phyloP scores from a whole-genome alignment of 1,284 basidiomycete genomes.

The Ceratobasidium sp. region DNA sequence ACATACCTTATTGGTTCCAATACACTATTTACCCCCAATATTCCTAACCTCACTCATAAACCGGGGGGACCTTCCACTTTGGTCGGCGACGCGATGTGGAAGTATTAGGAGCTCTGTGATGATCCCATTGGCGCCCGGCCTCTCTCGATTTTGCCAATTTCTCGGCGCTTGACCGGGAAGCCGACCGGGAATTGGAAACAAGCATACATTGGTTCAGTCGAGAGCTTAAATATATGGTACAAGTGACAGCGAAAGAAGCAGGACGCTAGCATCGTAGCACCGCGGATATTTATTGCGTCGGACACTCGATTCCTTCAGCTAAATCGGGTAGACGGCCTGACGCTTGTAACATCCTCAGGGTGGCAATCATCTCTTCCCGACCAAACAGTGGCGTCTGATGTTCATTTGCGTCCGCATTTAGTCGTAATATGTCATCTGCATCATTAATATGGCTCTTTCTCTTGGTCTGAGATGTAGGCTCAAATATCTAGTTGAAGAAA shows the following conservation, averaged over 20 bases:
- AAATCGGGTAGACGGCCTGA: conserved; percentile 18
- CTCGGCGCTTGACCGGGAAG: neutral
- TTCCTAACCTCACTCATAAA: no score
- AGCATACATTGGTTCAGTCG: no score
- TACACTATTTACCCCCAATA: no score
- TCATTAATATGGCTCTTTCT: conserved; percentile 61
- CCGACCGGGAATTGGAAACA: no score
- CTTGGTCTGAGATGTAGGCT: conserved; percentile 59
- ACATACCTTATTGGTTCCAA: conserved; percentile 6
- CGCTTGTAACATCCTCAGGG: conserved; percentile 12
- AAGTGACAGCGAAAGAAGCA: no score
- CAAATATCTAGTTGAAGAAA: conserved; percentile 63
- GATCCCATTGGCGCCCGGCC: conserved; percentile 3
- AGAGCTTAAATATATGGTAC: no score
- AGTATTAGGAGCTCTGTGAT: neutral
- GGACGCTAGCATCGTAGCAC: no score
- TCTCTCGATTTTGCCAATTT: neutral
- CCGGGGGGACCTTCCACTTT: no score
- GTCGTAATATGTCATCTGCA: conserved; percentile 61
- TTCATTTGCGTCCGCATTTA: conserved; percentile 51
- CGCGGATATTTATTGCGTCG: conserved; percentile 2
- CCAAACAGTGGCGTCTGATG: neutral
- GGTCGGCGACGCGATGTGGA: neutral
- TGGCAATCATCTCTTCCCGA: conserved; percentile 3
- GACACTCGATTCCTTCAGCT: conserved; percentile 12